Base-by-base conservation (phyloP, 1,284 basidiomycete genomes). In the Tilletia indica region DNA sequence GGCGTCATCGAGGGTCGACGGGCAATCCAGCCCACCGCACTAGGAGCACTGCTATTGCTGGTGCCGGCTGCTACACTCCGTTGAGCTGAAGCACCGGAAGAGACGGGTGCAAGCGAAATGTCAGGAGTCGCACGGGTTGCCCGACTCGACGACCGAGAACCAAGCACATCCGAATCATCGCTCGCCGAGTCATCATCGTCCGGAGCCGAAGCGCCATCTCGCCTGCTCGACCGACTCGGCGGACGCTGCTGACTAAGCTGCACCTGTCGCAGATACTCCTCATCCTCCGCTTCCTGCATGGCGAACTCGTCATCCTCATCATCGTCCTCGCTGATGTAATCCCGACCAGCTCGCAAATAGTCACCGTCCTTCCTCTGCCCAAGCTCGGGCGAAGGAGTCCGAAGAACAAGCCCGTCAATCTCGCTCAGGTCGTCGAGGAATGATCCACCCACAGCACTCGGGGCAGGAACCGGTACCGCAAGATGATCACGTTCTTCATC, bases 401-500 rank as follows among this genome's bases (percentile, higher is more conserved):
- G 34, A 73, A 73, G 31, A 16, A 64, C 61, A 11, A 64, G 61
- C 3, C 72, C 72, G 36, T 75, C 73, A 8, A 70, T 45, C 36
- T 63, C 69, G 16, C 73, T 72, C 9, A 75, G 25, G 31, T 73
- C 72, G 39, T 75, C 73, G 5, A 75, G 66, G 68, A 75, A 75
- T 1, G 72, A 74, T 25, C 61, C 61, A 48, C 68, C 36, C 34
- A 12, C 68, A 16, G 21, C 38, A 31, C 42, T 45, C 42, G 14
- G 42, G 14, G 25, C 54, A 8, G 68, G 36, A 4, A 21, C 47
- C 25, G 66, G 21, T 6, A 9, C 25, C 25, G 42, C 14, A 45
- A 68, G 66, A 2, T 31, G 45, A n/a, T 42, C 36, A 3, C 34
- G 56, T 4, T 58, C 56, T 1, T 31, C 54, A 69, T 36, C 31